These are phyloP conservation scores for Colletotrichum echinochloae DNA, from an alignment of 2,329 filamentous ascomycete species.

Conservation along the genomic window DNA sequence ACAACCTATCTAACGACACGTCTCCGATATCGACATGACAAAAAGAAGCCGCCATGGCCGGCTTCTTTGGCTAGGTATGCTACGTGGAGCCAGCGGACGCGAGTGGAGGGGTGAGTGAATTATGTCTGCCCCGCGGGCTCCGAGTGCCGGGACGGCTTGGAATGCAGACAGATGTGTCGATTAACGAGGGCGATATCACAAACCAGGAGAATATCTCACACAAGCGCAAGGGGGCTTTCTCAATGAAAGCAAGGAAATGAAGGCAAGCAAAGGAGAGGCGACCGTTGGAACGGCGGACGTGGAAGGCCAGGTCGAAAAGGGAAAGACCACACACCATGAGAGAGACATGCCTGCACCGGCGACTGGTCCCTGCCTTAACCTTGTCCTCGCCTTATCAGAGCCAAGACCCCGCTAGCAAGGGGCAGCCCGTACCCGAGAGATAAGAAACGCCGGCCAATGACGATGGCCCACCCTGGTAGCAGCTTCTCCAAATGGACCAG, in stretches of 20 bases:
- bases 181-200: background rate
- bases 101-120: background rate
- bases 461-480: background rate
- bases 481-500: conserved; percentile 31
- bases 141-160: background rate
- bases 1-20: background rate
- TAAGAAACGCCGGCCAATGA: conserved; percentile 36
- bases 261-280: background rate
- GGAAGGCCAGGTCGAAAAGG: conserved; percentile 1
- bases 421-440: conserved; percentile 31
- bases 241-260: background rate
- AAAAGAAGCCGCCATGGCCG: background rate
- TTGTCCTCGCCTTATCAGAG: conserved; percentile 36
- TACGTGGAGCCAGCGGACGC: background rate
- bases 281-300: background rate
- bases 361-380: conserved; percentile 22
- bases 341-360: too few species aligned
- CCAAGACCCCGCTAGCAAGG: conserved; percentile 28
- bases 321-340: conserved; percentile 10
- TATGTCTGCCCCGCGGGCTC: too few species aligned
- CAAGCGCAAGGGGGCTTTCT: background rate
- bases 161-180: background rate
- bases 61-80: too few species aligned
- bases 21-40: background rate
- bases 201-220: background rate